Percentiles rank a stretch among this genome's conserved stretches.
phyloP scores from a whole-genome alignment of 768 basidiomycete species.

The Leucocoprinus sp. region DNA sequence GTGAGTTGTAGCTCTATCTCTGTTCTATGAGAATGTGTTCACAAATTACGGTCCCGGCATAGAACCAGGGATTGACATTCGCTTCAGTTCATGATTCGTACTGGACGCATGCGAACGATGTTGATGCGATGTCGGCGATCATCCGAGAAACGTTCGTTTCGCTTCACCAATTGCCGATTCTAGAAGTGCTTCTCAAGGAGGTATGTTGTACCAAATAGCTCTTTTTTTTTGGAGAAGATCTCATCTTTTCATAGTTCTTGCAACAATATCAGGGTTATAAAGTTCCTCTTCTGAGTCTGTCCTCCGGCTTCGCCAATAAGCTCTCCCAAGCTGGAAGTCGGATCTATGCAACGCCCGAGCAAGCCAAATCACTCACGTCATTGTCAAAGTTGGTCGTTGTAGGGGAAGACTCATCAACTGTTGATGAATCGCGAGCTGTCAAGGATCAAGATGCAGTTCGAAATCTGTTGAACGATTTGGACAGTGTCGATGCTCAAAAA shows the following conservation, averaged over 20 bases:
- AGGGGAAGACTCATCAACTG: constrained; percentile 28
- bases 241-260: constrained; percentile 41
- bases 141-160: constrained; percentile 93
- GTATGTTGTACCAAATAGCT: constrained; percentile 35
- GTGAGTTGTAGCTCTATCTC: constrained; percentile 33
- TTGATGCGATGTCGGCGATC: constrained; percentile 81
- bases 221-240: not conserved
- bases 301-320: constrained; percentile 24
- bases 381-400: constrained; percentile 29
- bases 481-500: constrained; percentile 6
- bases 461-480: constrained; percentile 2
- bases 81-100: constrained; percentile 98
- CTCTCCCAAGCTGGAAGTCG: constrained; percentile 37
- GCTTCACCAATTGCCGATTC: constrained; percentile 82
- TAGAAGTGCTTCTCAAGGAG: constrained; percentile 65
- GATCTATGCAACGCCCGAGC: constrained; percentile 32
- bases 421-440: constrained; percentile 19
- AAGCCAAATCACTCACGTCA: constrained; percentile 25
- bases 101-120: constrained; percentile 89
- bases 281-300: constrained; percentile 47
- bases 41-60: constrained; percentile 8
- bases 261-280: constrained; percentile 71
- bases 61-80: constrained; percentile 75
- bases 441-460: constrained; percentile 8
- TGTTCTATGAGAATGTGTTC: not conserved